These are phyloP conservation scores for Aspergillus olivimuriae DNA, from an alignment of 495 filamentous ascomycete species.

Conservation along the genomic window DNA sequence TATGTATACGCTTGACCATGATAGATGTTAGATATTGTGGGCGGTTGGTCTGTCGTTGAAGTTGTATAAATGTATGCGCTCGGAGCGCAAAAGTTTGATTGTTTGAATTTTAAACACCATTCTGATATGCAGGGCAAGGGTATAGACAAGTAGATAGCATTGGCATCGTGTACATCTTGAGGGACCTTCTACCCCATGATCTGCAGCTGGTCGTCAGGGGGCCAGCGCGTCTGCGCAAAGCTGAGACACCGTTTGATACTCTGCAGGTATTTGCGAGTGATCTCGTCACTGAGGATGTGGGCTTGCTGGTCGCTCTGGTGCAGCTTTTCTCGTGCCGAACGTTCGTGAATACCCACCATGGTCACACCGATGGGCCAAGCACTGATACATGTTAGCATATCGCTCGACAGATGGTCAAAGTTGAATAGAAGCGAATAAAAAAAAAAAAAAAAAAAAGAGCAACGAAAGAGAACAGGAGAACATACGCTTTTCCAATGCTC, in stretches of 20 bases:
- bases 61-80: too few relatives aligned
- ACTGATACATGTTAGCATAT: conserved; percentile 22
- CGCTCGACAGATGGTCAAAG: not conserved
- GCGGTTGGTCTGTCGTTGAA: too few relatives aligned
- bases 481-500: conserved; percentile 89
- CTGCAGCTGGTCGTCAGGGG: conserved; percentile 85
- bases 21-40: too few relatives aligned
- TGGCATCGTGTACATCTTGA: too few relatives aligned
- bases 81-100: too few relatives aligned
- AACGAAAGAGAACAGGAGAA: conserved; percentile 5
- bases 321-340: conserved; percentile 88
- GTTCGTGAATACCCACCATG: conserved; percentile 99
- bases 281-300: conserved; percentile 95
- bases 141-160: too few relatives aligned
- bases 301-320: conserved; percentile 82
- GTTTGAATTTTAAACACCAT: too few relatives aligned
- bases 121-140: too few relatives aligned
- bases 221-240: conserved; percentile 95
- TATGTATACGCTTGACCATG: too few relatives aligned
- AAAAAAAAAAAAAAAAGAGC: too few relatives aligned
- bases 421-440: too few relatives aligned
- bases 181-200: conserved; percentile 71
- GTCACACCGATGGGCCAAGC: conserved; percentile 99
- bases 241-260: conserved; percentile 96
- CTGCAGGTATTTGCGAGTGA: conserved; percentile 90